These are phyloP conservation scores for Cardamine resedifolia DNA, from an alignment of 345 rosid species.

Conservation along the genomic window DNA sequence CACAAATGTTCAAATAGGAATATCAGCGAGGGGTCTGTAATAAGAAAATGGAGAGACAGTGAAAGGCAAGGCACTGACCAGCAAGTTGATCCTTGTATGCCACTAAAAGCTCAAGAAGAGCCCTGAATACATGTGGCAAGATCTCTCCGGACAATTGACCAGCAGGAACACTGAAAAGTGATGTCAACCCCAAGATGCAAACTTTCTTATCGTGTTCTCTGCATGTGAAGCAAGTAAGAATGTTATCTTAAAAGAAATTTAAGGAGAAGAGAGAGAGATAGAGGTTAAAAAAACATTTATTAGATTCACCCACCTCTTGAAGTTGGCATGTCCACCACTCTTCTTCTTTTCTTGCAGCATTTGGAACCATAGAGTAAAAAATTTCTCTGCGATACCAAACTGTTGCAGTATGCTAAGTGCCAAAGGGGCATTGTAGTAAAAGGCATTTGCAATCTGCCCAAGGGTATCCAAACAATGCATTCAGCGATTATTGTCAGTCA, in stretches of 20 bases:
- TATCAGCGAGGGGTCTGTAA: background rate
- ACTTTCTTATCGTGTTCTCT: slow-evolving; percentile 98
- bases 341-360: slow-evolving; percentile 92
- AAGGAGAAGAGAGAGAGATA: slow-evolving; percentile 9
- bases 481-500: slow-evolving; percentile 25
- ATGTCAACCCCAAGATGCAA: slow-evolving; percentile 92
- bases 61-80: slow-evolving; percentile 50
- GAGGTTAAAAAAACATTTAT: background rate
- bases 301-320: slow-evolving; percentile 64
- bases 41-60: background rate
- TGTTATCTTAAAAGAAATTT: background rate
- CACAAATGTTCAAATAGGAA: background rate
- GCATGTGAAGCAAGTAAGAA: slow-evolving; percentile 28
- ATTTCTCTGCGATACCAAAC: slow-evolving; percentile 68
- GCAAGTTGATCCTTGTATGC: slow-evolving; percentile 96
- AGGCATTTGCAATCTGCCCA: slow-evolving; percentile 84
- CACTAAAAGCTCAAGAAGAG: slow-evolving; percentile 82
- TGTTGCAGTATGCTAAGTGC: slow-evolving; percentile 74
- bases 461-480: slow-evolving; percentile 15
- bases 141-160: slow-evolving; percentile 84
- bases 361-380: slow-evolving; percentile 85
- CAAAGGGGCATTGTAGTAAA: slow-evolving; percentile 81
- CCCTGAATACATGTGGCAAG: slow-evolving; percentile 75
- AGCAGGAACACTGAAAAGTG: slow-evolving; percentile 78
- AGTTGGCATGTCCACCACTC: slow-evolving; percentile 75